Evolutionary conservation across 2,329 filamentous ascomycete species (phyloP).

Genomic region (Pyricularia sp.): DNA sequence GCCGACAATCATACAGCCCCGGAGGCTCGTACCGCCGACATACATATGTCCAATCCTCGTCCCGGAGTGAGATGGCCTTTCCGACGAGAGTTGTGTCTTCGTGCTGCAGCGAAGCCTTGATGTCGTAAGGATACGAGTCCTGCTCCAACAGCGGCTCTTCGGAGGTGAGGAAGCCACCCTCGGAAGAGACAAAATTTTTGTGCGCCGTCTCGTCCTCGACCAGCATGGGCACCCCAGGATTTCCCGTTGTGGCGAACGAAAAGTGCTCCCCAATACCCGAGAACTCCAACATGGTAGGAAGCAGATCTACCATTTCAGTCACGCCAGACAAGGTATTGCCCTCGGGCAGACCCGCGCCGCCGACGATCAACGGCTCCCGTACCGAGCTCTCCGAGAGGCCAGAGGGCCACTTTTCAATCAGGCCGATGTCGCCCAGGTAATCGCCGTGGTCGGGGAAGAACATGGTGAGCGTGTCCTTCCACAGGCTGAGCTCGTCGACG

Average conservation of each 20-base stretch:
- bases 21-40: constrained; percentile 31
- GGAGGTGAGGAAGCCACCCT: constrained; percentile 28
- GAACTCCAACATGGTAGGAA: constrained; percentile 28
- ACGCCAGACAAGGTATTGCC: constrained; percentile 20
- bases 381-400: constrained; percentile 27
- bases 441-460: constrained; percentile 33
- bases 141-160: constrained; percentile 33
- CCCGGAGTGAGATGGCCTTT: constrained; percentile 24
- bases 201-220: constrained; percentile 13
- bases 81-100: constrained; percentile 28
- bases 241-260: constrained; percentile 25
- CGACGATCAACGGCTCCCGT: constrained; percentile 30
- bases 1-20: constrained; percentile 26
- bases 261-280: constrained; percentile 24
- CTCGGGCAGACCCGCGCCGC: constrained; percentile 23
- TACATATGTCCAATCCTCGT: constrained; percentile 26
- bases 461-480: constrained; percentile 26
- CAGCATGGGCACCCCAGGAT: constrained; percentile 19
- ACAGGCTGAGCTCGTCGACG: constrained; percentile 20
- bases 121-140: constrained; percentile 29
- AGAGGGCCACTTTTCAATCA: constrained; percentile 36
- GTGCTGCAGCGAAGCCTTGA: constrained; percentile 31
- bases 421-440: constrained; percentile 31
- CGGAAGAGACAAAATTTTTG: constrained; percentile 28
- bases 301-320: constrained; percentile 31